These are phyloP conservation scores for Geotrichum bryndzae DNA, from an alignment of 1,139 yeast genomes.

Conservation along the genomic window DNA sequence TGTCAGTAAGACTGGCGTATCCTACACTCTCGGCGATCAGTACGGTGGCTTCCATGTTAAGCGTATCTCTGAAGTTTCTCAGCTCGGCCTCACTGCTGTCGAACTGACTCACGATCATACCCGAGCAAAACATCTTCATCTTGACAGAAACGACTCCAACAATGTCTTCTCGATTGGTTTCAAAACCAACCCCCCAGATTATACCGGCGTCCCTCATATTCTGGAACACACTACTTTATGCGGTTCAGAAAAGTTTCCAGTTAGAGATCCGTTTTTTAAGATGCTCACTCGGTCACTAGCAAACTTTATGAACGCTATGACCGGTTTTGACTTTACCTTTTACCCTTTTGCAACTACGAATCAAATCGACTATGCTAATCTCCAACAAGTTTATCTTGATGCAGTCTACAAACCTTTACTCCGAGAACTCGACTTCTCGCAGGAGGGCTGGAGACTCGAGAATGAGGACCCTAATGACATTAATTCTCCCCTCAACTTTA, in stretches of 20 bases:
- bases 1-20: constrained; percentile 17
- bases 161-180: constrained; percentile 88
- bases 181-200: constrained; percentile 90
- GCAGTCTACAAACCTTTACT: constrained; percentile 80
- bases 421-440: constrained; percentile 74
- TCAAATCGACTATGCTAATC: constrained; percentile 67
- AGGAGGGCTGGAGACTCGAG: constrained; percentile 98
- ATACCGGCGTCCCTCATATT: constrained; percentile 93
- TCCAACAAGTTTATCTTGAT: constrained; percentile 83
- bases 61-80: constrained; percentile 67
- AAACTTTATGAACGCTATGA: constrained; percentile 98
- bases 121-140: constrained; percentile 78
- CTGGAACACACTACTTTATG: constrained; percentile 92
- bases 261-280: constrained; percentile 94
- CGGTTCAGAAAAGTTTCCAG: constrained; percentile 87
- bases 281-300: constrained; percentile 86
- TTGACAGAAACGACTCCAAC: constrained; percentile 64
- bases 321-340: constrained; percentile 92
- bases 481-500: constrained; percentile 58
- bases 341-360: constrained; percentile 97
- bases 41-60: constrained; percentile 60
- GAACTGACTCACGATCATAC: constrained; percentile 60
- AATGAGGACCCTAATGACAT: constrained; percentile 54
- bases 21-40: constrained; percentile 49
- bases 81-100: constrained; percentile 74